phyloP scores from a whole-genome alignment of 495 filamentous ascomycete species.

The Penicillium lividum region DNA sequence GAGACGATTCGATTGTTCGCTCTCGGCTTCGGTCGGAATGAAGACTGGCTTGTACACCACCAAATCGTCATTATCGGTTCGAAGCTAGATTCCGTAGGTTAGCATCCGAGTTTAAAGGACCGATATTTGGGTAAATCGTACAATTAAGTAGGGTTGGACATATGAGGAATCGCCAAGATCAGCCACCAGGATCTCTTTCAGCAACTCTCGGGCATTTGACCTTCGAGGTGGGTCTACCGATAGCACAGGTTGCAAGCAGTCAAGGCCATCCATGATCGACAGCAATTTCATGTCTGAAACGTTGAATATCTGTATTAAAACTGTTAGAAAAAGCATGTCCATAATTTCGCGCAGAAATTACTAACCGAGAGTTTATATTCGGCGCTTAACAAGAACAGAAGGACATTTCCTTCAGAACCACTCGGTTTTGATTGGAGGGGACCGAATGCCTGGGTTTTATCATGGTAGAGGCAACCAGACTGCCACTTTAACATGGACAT shows the following conservation, averaged over 20 bases:
- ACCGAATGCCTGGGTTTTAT: conserved; percentile 58
- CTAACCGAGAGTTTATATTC: conserved; percentile 74
- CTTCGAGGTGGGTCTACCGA: conserved; percentile 70
- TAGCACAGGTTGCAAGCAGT: conserved; percentile 75
- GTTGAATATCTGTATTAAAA: conserved; percentile 39
- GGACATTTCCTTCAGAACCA: conserved; percentile 47
- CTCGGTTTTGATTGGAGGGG: conserved; percentile 41
- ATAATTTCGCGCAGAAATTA: conserved; percentile 13
- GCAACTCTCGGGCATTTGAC: conserved; percentile 64
- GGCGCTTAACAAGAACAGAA: conserved; percentile 72
- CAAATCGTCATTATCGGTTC: conserved; percentile 76
- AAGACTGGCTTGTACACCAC: conserved; percentile 83
- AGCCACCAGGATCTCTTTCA: conserved; percentile 77
- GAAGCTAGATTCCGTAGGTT: conserved; percentile 53
- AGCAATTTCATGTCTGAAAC: conserved; percentile 41
- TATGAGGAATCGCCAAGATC: conserved; percentile 75
- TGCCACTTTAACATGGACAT: conserved; percentile 67
- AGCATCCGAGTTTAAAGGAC: conserved; percentile 5
- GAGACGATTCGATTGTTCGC: conserved; percentile 45
- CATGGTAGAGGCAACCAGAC: conserved; percentile 76
- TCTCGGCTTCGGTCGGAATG: conserved; percentile 26
- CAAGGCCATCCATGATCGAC: conserved; percentile 60
- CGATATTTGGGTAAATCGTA: conserved; percentile 39
- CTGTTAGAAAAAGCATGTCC: background rate
- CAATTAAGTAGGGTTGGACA: conserved; percentile 77